These are phyloP conservation scores for Grosmannia penicillata DNA, from an alignment of 2,329 filamentous ascomycete genomes.

Conservation along the genomic window DNA sequence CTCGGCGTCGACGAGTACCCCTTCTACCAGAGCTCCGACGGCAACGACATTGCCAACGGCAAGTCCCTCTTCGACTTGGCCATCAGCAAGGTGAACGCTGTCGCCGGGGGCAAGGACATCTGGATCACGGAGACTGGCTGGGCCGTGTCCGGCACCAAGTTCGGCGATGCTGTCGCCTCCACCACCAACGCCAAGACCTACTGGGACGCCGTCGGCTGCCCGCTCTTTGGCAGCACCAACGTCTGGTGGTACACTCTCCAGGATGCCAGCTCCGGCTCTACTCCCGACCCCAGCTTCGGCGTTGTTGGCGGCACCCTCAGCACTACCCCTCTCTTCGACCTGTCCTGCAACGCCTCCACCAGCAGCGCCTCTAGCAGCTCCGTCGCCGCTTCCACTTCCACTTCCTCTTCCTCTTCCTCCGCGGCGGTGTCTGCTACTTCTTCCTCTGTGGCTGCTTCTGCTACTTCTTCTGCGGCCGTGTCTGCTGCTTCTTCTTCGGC, in stretches of 20 bases:
- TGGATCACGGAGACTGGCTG: conserved; percentile 87
- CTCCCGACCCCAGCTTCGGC: conserved; percentile 56
- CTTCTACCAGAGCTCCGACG: conserved; percentile 60
- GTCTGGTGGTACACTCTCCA: conserved; percentile 69
- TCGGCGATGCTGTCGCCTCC: conserved; percentile 48
- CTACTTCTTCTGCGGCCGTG: too few relatives aligned
- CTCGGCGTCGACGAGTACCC: conserved; percentile 75
- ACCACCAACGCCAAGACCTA: conserved; percentile 58
- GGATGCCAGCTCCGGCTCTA: conserved; percentile 46
- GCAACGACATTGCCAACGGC: conserved; percentile 50
- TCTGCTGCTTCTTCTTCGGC: too few relatives aligned
- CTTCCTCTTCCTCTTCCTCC: neutral
- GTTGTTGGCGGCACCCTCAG: conserved; percentile 41
- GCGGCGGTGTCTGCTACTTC: neutral
- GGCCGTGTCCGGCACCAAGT: conserved; percentile 55
- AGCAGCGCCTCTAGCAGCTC: neutral
- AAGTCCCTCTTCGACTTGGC: conserved; percentile 55
- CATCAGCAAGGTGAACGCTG: conserved; percentile 41
- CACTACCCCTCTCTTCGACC: conserved; percentile 44
- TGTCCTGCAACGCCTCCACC: conserved; percentile 32
- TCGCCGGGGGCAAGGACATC: conserved; percentile 51
- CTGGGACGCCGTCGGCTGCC: conserved; percentile 68
- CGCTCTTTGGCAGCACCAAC: conserved; percentile 47
- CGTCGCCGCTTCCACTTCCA: neutral
- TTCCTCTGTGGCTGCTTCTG: too few relatives aligned